Conservation (phyloP, 176 grass and related monocot species). For the Guadua angustifolia region DNA sequence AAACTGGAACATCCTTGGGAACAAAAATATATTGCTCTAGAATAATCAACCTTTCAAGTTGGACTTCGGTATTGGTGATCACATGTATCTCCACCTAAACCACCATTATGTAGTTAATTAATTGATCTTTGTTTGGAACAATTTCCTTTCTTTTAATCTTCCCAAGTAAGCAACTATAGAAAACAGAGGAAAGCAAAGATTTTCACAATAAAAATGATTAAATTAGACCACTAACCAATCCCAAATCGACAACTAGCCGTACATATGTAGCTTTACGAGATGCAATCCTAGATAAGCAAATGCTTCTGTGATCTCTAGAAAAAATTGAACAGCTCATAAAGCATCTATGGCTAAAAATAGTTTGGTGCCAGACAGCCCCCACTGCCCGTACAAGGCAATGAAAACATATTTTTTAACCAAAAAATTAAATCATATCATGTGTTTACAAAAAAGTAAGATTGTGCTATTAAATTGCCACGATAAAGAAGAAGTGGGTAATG, state of each 20-base stretch:
- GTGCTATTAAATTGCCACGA: too few species aligned
- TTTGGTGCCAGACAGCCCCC: conserved; percentile 19
- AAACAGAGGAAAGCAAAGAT: conserved; percentile 26
- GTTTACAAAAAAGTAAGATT: too few species aligned
- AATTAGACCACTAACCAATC: conserved; percentile 51
- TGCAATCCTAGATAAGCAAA: conserved; percentile 48
- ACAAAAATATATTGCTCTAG: conserved; percentile 40
- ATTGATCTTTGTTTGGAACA: conserved; percentile 43
- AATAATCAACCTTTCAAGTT: conserved; percentile 37
- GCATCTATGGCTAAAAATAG: conserved; percentile 14
- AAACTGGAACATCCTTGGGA: conserved; percentile 46
- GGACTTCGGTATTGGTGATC: conserved; percentile 51
- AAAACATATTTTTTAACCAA: too few species aligned
- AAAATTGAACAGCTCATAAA: conserved; percentile 48
- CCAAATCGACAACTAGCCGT: conserved; percentile 38
- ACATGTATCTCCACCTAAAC: conserved; percentile 54
- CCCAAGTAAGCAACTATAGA: conserved; percentile 11
- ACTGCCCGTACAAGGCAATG: neutral
- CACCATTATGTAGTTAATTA: conserved; percentile 35
- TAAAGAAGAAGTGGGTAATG: too few species aligned
- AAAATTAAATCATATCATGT: too few species aligned
- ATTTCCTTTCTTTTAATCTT: conserved; percentile 27
- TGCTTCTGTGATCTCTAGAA: conserved; percentile 37
- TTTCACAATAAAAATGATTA: conserved; percentile 26
- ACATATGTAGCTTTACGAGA: conserved; percentile 52